These are phyloP conservation scores for Phaeodactylum tricornutum DNA, from an alignment of 108 stramenopile genomes.

Conservation along the genomic window DNA sequence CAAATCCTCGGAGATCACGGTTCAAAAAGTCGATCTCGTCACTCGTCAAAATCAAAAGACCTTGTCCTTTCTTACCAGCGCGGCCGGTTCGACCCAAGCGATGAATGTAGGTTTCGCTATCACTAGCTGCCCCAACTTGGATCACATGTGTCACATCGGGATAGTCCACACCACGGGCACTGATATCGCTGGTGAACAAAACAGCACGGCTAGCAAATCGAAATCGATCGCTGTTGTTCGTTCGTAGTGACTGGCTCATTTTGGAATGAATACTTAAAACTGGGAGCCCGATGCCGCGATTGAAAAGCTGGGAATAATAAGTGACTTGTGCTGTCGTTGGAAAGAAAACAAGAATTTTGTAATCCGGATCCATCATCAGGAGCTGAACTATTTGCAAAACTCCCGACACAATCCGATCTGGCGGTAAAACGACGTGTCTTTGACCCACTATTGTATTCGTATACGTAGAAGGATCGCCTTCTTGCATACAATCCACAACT, in stretches of 20 bases:
- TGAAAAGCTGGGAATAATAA: slow-evolving; percentile 8
- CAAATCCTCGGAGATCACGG: neutral
- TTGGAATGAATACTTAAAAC: slow-evolving; percentile 85
- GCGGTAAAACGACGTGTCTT: slow-evolving; percentile 31
- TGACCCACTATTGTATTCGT: slow-evolving; percentile 39
- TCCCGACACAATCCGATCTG: slow-evolving; percentile 33
- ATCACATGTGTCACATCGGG: slow-evolving; percentile 42
- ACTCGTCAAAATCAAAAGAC: slow-evolving; percentile 31
- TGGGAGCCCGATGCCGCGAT: too few relatives aligned
- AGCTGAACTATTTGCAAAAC: slow-evolving; percentile 31
- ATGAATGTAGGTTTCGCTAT: slow-evolving; percentile 87
- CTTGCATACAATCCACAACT: slow-evolving; percentile 43
- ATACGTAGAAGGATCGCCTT: slow-evolving; percentile 27
- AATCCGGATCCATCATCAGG: slow-evolving; percentile 4
- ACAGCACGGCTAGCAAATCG: slow-evolving; percentile 28
- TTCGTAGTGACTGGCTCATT: slow-evolving; percentile 77
- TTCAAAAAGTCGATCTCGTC: neutral
- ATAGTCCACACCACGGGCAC: slow-evolving; percentile 86
- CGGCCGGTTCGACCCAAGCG: slow-evolving; percentile 94
- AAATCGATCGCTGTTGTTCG: slow-evolving; percentile 49
- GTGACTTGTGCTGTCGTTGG: slow-evolving; percentile 54
- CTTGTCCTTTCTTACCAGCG: slow-evolving; percentile 81
- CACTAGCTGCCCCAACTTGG: slow-evolving; percentile 60
- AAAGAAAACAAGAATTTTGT: slow-evolving; percentile 71
- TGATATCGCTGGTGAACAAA: slow-evolving; percentile 87